Base-by-base conservation (phyloP, 2,329 filamentous ascomycete genomes). In the Cephalotrichum gorgonifer region DNA sequence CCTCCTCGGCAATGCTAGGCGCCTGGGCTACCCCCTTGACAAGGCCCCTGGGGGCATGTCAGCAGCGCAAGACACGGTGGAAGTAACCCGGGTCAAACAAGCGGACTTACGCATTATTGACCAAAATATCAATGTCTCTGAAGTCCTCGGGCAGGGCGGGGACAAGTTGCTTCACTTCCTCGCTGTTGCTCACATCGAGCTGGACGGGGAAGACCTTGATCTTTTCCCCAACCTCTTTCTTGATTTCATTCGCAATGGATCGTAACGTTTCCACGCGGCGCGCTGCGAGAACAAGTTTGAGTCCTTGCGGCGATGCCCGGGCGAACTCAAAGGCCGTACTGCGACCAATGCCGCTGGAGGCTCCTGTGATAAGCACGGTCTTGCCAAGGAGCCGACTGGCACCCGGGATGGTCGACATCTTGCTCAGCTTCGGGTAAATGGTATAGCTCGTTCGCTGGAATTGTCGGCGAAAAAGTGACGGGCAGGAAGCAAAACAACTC, bases 281-380 rank as follows among this genome's bases (percentile, higher is more conserved):
- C 17, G 93, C 93, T 6, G 93, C 93, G 51, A 97, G 69, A 57
- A 97, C 82, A 47, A 98, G 75, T 63, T 86, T 88, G 56, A 97
- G 74, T 63, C 85, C 78, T 50, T 82, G 76, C 7, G 88, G 88
- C 22, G 85, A 79, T 2, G 90, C 91, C 50, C 88, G 81, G 23
- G 93, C 93, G 61, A 97, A 98, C 66, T 97, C 93, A 55, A 93
- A 72, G n/a, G 91, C 93, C 17, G 79, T 85, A 57, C 78, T 80
- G 50, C 78, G 79, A 25, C 93, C 93, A 65, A 98, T 97, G 53
- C 93, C 93, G 17, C 88, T 94, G 4, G 86, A 93, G 28, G 93
- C 93, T 50, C 93, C 93, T 5, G 93, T 97, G 54, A 98, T 79
- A 50, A 97, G 68, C 51, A 97, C 74, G 5, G 89, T 97, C 72